Evolutionary conservation across 2,329 filamentous ascomycete species (phyloP).

Genomic region (Coccinonectria pachysandricola): DNA sequence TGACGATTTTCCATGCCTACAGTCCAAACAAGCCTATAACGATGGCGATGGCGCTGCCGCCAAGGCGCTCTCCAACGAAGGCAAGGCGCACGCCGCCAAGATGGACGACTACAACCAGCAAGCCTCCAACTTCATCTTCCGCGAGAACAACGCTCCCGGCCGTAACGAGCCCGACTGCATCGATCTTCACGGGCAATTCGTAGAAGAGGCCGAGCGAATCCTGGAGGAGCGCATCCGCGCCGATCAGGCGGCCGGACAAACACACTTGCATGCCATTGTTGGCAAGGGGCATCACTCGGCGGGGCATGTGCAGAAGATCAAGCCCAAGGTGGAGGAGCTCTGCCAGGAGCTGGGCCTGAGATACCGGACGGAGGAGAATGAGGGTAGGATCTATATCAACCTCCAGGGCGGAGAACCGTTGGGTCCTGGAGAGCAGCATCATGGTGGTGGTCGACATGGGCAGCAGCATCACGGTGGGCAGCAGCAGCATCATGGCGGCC

Average conservation of each 20-base stretch:
- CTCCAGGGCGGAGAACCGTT: slow-evolving; percentile 61
- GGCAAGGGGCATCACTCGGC: slow-evolving; percentile 86
- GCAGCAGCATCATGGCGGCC: slow-evolving; percentile 33
- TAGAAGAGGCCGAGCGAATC: slow-evolving; percentile 89
- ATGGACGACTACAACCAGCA: slow-evolving; percentile 88
- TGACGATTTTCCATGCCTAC: slow-evolving; percentile 4
- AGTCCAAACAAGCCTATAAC: slow-evolving; percentile 72
- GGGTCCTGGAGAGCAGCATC: slow-evolving; percentile 32
- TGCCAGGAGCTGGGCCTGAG: slow-evolving; percentile 75
- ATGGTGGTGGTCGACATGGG: slow-evolving; percentile 27
- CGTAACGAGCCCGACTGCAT: slow-evolving; percentile 73
- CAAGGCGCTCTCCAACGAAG: slow-evolving; percentile 73
- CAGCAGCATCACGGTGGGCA: slow-evolving; percentile 31
- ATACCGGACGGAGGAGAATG: slow-evolving; percentile 80
- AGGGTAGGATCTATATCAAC: slow-evolving; percentile 80
- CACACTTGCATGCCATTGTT: slow-evolving; percentile 86
- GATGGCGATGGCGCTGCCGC: slow-evolving; percentile 74
- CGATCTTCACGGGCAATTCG: slow-evolving; percentile 88
- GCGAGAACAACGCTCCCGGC: slow-evolving; percentile 77
- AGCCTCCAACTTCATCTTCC: slow-evolving; percentile 89
- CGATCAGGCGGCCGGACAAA: slow-evolving; percentile 62
- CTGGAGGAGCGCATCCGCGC: slow-evolving; percentile 76
- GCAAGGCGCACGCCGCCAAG: slow-evolving; percentile 70
- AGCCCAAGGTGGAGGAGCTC: slow-evolving; percentile 83
- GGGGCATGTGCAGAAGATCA: slow-evolving; percentile 83